These are phyloP conservation scores for Fusarium sp. DNA, from an alignment of 2,329 filamentous ascomycete genomes.

Conservation along the genomic window DNA sequence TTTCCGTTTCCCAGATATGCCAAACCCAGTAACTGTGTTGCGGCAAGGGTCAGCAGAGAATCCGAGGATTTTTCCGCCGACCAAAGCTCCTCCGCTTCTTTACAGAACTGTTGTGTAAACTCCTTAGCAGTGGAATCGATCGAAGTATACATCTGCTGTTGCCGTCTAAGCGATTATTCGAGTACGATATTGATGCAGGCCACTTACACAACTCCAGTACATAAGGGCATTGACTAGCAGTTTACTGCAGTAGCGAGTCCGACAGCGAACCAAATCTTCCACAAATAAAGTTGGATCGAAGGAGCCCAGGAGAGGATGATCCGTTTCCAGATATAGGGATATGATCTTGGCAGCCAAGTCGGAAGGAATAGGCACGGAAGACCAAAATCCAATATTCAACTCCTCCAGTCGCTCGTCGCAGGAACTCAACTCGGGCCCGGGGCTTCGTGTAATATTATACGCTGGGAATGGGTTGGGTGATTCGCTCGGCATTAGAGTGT, in stretches of 20 bases:
- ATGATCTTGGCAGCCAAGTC: slow-evolving; percentile 51
- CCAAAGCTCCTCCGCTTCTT: slow-evolving; percentile 29
- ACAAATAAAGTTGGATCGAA: slow-evolving; percentile 56
- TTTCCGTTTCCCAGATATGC: slow-evolving; percentile 53
- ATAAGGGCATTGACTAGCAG: slow-evolving; percentile 19
- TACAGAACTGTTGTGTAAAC: slow-evolving; percentile 13
- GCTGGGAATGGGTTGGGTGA: slow-evolving; percentile 16
- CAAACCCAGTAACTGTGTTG: slow-evolving; percentile 52
- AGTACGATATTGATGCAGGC: not conserved
- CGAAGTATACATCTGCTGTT: slow-evolving; percentile 31
- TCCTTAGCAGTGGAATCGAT: not conserved
- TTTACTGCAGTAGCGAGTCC: slow-evolving; percentile 10
- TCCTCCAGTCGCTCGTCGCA: slow-evolving; percentile 49
- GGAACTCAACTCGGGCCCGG: not conserved
- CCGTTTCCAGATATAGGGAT: slow-evolving; percentile 56
- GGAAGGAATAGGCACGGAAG: slow-evolving; percentile 49
- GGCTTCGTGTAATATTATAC: not conserved
- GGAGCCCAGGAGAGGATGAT: slow-evolving; percentile 55
- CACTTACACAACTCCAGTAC: slow-evolving; percentile 37
- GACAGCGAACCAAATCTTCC: slow-evolving; percentile 49
- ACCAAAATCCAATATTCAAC: slow-evolving; percentile 53
- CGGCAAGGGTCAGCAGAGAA: slow-evolving; percentile 49
- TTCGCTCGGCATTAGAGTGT: not conserved
- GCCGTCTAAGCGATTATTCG: not conserved
- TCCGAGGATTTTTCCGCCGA: slow-evolving; percentile 19